These are phyloP conservation scores for Lactarius sp. DNA, from an alignment of 768 basidiomycete genomes.

Conservation along the genomic window DNA sequence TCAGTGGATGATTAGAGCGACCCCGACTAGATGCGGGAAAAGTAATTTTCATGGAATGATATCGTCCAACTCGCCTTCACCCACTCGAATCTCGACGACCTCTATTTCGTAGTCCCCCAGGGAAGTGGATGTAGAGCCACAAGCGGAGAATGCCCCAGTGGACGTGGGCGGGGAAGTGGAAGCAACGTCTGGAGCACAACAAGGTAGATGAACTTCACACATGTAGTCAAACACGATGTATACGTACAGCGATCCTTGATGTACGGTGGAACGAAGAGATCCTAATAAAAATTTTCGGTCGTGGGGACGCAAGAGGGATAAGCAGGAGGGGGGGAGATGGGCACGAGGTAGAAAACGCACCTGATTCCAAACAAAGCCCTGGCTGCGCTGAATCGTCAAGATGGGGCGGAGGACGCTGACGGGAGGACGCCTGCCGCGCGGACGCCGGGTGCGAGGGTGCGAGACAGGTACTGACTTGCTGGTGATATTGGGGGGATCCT, in stretches of 20 bases:
- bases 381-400: slow-evolving; percentile 79
- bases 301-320: slow-evolving; percentile 5
- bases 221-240: not conserved
- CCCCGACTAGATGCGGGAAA: not conserved
- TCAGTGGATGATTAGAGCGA: slow-evolving; percentile 1
- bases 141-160: slow-evolving; percentile 58
- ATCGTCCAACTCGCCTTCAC: slow-evolving; percentile 69
- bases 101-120: slow-evolving; percentile 78
- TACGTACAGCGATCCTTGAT: slow-evolving; percentile 86
- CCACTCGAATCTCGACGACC: slow-evolving; percentile 82
- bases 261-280: slow-evolving; percentile 82
- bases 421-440: slow-evolving; percentile 46
- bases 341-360: slow-evolving; percentile 36
- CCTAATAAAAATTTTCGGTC: slow-evolving; percentile 38
- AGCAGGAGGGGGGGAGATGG: not conserved
- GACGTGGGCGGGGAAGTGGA: slow-evolving; percentile 79
- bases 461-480: slow-evolving; percentile 20
- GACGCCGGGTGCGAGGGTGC: slow-evolving; percentile 36
- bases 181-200: slow-evolving; percentile 54
- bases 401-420: slow-evolving; percentile 71
- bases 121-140: slow-evolving; percentile 50
- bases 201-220: not conserved
- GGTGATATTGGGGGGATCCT: slow-evolving; percentile 38
- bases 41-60: slow-evolving; percentile 53
- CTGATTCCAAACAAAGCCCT: slow-evolving; percentile 92